Percentiles rank a stretch among this genome's conserved stretches.
phyloP scores from a whole-genome alignment of 2,329 filamentous ascomycete genomes.

The Myrmaecium sp. region DNA sequence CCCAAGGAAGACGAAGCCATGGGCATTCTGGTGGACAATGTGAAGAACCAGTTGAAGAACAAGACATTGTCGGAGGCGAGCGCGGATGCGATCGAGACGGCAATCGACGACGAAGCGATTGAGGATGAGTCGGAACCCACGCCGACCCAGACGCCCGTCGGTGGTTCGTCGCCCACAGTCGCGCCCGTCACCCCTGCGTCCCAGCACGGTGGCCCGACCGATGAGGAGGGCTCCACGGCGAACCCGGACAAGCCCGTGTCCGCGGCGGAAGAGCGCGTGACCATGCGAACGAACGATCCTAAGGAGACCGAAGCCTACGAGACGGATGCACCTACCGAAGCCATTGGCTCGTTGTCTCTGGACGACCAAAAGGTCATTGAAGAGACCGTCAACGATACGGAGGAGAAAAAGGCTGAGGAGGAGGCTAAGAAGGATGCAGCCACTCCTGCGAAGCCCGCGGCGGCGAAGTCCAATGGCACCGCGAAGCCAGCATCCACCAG shows the following conservation, averaged over 20 bases:
- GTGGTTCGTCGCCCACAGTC: conserved; percentile 3
- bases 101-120: conserved; percentile 4
- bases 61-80: conserved; percentile 16
- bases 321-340: conserved; percentile 18
- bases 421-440: conserved; percentile 13
- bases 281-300: conserved; percentile 23
- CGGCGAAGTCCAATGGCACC: conserved; percentile 14
- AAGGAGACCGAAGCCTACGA: conserved; percentile 21
- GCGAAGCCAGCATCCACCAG: conserved; percentile 12
- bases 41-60: conserved; percentile 15
- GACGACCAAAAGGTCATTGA: conserved; percentile 3
- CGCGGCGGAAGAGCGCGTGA: conserved; percentile 23
- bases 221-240: conserved; percentile 11
- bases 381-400: too few relatives aligned
- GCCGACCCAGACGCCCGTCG: conserved; percentile 1
- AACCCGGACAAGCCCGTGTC: conserved; percentile 28
- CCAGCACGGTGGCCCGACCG: conserved; percentile 1
- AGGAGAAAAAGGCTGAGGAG: conserved; percentile 7
- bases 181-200: conserved; percentile 7
- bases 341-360: conserved; percentile 11
- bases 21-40: conserved; percentile 6
- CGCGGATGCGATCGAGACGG: conserved; percentile 4
- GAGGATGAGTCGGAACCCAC: conserved; percentile 1
- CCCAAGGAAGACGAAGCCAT: conserved; percentile 10
- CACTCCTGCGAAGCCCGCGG: too few relatives aligned